Evolutionary conservation across 192 early-diverging fungal species (phyloP).

Genomic region (Physocladia obscura): DNA sequence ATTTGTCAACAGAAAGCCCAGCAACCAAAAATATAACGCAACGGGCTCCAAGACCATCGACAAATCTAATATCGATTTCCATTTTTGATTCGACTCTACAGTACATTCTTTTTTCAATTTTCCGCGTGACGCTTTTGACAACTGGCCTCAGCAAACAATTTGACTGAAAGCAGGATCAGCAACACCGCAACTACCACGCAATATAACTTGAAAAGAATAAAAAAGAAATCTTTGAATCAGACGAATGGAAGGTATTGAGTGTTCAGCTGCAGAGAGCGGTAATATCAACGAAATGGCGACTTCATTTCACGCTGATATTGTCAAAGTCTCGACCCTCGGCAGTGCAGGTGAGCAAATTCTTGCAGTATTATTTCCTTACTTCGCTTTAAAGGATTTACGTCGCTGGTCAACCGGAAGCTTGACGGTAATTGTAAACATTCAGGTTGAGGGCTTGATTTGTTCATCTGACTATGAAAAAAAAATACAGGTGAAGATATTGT

Average conservation of each 20-base stretch:
- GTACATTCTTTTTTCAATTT: too few relatives aligned
- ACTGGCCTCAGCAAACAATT: background rate
- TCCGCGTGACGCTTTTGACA: background rate
- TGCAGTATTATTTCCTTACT: background rate
- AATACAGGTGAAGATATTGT: constrained; percentile 19
- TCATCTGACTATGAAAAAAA: background rate
- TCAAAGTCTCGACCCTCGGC: constrained; percentile 17
- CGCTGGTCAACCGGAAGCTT: constrained; percentile 2
- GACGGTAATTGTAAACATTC: too few relatives aligned
- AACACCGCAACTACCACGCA: background rate
- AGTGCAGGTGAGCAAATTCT: constrained; percentile 4
- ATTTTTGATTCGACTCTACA: too few relatives aligned
- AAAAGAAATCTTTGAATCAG: too few relatives aligned
- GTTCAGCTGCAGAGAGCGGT: background rate
- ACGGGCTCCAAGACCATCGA: too few relatives aligned
- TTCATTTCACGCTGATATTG: background rate
- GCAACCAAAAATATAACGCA: too few relatives aligned
- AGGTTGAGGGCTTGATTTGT: background rate
- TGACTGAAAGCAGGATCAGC: background rate
- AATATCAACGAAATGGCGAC: background rate
- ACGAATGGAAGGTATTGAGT: too few relatives aligned
- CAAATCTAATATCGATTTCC: too few relatives aligned
- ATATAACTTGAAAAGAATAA: too few relatives aligned
- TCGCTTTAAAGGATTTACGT: constrained; percentile 7
- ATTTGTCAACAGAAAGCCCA: too few relatives aligned